Conservation (phyloP, 176 grass and related monocot genomes). For the Triticum timopheevii region DNA sequence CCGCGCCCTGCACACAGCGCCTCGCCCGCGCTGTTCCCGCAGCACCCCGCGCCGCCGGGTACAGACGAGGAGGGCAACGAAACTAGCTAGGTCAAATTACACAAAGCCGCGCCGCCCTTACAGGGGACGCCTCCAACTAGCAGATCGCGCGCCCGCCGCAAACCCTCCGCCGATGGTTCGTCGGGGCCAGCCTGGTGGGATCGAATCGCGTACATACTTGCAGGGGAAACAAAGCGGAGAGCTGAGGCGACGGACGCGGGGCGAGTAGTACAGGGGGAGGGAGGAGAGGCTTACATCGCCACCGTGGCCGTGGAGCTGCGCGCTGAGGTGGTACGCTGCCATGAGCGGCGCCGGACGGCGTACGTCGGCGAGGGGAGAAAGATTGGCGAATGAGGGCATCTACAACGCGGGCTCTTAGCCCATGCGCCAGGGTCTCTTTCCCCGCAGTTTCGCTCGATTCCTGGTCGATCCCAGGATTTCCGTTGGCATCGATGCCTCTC, state of each 20-base stretch:
- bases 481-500: no score
- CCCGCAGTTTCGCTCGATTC: no score
- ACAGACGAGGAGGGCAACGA: not conserved
- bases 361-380: constrained; percentile 11
- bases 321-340: constrained; percentile 64
- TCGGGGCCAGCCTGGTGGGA: not conserved
- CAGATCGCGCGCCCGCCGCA: not conserved
- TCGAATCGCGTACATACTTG: constrained; percentile 29
- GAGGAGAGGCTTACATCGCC: constrained; percentile 66
- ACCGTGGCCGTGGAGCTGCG: constrained; percentile 68
- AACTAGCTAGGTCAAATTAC: constrained; percentile 25
- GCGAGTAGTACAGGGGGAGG: not conserved
- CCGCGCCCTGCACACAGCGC: no score
- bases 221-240: constrained; percentile 45
- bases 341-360: constrained; percentile 23
- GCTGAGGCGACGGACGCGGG: not conserved
- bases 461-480: no score
- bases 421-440: no score
- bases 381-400: not conserved
- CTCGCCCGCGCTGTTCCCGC: no score
- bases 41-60: no score
- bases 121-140: not conserved
- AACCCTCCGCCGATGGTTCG: not conserved
- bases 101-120: not conserved
- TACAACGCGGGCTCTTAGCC: no score